Percentiles rank a stretch among this genome's conserved stretches.
phyloP scores from a whole-genome alignment of 2,329 filamentous ascomycete genomes.

The Neodidymelliopsis sp. region DNA sequence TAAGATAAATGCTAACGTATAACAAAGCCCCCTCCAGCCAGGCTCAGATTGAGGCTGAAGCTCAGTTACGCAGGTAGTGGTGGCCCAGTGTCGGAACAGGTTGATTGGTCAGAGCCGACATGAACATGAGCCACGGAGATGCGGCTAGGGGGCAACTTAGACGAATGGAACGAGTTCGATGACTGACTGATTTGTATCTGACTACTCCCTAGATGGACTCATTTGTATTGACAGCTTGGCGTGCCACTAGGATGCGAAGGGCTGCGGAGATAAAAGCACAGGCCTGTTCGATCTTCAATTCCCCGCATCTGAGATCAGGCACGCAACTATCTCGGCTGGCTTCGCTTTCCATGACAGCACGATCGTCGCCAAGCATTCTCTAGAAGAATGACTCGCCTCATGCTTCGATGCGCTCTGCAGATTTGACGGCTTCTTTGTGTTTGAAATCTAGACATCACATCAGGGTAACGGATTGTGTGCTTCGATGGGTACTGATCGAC shows the following conservation, averaged over 20 bases:
- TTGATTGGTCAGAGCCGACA: slow-evolving; percentile 89
- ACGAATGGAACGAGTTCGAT: slow-evolving; percentile 15
- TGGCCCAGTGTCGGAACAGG: slow-evolving; percentile 83
- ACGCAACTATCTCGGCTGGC: slow-evolving; percentile 5
- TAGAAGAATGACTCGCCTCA: not conserved
- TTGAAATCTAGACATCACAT: no score
- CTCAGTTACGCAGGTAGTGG: slow-evolving; percentile 77
- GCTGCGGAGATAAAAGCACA: slow-evolving; percentile 5
- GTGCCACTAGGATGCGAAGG: slow-evolving; percentile 7
- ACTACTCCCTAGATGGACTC: slow-evolving; percentile 2
- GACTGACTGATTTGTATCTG: not conserved
- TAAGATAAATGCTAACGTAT: slow-evolving; percentile 28
- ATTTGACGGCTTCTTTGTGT: no score
- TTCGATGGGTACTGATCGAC: not conserved
- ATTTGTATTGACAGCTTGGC: not conserved
- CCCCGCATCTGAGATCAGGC: slow-evolving; percentile 14
- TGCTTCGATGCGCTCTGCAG: not conserved
- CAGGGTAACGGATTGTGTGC: no score
- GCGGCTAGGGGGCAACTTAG: slow-evolving; percentile 2
- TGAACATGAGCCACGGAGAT: slow-evolving; percentile 19
- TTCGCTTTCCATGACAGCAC: not conserved
- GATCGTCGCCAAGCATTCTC: slow-evolving; percentile 16
- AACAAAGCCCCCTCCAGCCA: slow-evolving; percentile 70
- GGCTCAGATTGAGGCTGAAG: slow-evolving; percentile 82
- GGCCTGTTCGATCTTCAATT: no score